Conservation (phyloP, 176 grass and related monocot species). For the Triticum turgidum region DNA sequence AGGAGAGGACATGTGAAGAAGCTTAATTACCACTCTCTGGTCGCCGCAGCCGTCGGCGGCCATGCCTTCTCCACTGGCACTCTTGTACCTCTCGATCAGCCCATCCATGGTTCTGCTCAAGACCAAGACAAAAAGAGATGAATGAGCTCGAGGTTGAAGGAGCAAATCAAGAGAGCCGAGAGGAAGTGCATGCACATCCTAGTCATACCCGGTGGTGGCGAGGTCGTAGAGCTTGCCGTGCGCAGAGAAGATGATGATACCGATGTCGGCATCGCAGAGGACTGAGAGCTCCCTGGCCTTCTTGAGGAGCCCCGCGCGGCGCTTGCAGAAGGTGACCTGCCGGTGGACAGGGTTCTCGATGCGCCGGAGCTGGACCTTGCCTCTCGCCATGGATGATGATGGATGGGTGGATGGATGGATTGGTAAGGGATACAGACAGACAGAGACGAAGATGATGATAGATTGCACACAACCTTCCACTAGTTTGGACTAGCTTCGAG, state of each 20-base stretch:
- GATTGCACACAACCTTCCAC: conserved; percentile 79
- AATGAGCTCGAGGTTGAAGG: background rate
- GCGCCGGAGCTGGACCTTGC: conserved; percentile 68
- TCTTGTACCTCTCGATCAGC: conserved; percentile 90
- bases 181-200: background rate
- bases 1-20: background rate
- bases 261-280: conserved; percentile 83
- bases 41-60: conserved; percentile 35
- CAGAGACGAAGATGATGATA: background rate
- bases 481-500: conserved; percentile 99
- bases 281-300: conserved; percentile 94
- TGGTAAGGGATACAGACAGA: background rate
- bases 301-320: conserved; percentile 84
- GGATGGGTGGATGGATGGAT: background rate
- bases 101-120: conserved; percentile 66
- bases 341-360: conserved; percentile 82
- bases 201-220: conserved; percentile 67
- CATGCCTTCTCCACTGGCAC: conserved; percentile 48
- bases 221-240: conserved; percentile 98
- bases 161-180: background rate
- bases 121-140: background rate
- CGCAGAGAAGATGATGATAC: conserved; percentile 95
- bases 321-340: conserved; percentile 99
- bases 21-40: conserved; percentile 30
- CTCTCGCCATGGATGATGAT: conserved; percentile 49